Evolutionary conservation across 148 eudicot species (phyloP).

Genomic region (Vaccinium corymbosum): DNA sequence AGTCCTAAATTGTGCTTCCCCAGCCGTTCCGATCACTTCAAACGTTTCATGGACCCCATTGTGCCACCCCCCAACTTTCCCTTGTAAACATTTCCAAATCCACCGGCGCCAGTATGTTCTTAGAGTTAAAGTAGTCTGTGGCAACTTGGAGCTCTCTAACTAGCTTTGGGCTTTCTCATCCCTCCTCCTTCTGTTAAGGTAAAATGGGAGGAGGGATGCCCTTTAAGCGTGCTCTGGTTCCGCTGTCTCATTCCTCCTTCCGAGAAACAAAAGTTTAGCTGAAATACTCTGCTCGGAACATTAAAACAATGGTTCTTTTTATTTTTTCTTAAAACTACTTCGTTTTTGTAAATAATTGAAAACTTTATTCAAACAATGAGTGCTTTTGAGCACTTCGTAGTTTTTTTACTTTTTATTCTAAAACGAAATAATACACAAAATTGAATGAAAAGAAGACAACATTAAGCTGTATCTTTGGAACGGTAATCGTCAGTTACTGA

Average conservation of each 20-base stretch:
- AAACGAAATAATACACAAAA: neutral
- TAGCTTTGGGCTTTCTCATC: constrained; percentile 53
- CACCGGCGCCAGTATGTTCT: constrained; percentile 90
- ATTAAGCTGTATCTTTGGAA: neutral
- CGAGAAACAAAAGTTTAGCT: neutral
- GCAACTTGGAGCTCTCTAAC: constrained; percentile 75
- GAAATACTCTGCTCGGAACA: neutral
- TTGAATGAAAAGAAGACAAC: neutral
- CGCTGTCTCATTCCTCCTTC: neutral
- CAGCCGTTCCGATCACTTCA: constrained; percentile 80
- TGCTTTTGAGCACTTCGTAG: neutral
- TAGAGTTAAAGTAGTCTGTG: constrained; percentile 75
- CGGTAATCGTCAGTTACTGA: constrained; percentile 20
- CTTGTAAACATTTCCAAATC: constrained; percentile 89
- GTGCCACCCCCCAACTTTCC: constrained; percentile 76
- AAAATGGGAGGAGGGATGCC: too few relatives aligned
- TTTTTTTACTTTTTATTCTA: neutral
- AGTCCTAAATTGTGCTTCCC: constrained; percentile 79
- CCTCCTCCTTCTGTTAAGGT: too few relatives aligned
- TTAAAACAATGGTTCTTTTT: neutral
- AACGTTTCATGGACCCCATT: constrained; percentile 75
- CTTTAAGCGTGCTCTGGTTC: too few relatives aligned
- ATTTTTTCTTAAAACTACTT: neutral
- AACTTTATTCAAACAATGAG: neutral
- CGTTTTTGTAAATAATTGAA: neutral